These are phyloP conservation scores for Xerocomus brunneocitrinus DNA, from an alignment of 768 basidiomycete species.

Conservation along the genomic window DNA sequence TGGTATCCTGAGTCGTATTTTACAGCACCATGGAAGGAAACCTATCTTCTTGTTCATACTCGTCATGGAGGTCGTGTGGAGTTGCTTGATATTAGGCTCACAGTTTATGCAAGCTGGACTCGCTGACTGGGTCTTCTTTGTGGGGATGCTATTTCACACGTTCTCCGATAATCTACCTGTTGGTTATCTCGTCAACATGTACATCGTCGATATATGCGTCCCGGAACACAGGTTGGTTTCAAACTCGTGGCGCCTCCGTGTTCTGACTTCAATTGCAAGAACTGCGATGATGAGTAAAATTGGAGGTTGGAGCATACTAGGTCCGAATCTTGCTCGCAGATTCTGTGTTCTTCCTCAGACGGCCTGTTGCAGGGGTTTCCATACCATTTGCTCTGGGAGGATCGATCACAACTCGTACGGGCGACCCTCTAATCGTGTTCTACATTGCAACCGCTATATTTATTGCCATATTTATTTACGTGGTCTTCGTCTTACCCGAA, in stretches of 20 bases:
- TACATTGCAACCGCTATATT: conserved; percentile 15
- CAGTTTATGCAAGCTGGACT: conserved; percentile 13
- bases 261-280: conserved; percentile 16
- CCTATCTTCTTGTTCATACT: conserved; percentile 15
- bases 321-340: conserved; percentile 5
- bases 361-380: conserved; percentile 15
- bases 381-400: conserved; percentile 29
- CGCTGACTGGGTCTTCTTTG: conserved; percentile 13
- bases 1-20: conserved; percentile 20
- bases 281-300: conserved; percentile 24
- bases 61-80: conserved; percentile 2
- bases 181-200: conserved; percentile 24
- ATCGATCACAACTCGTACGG: conserved; percentile 27
- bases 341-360: neutral
- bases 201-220: conserved; percentile 24
- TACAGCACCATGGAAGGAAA: conserved; percentile 27
- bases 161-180: conserved; percentile 8
- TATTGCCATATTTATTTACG: conserved; percentile 17
- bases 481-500: conserved; percentile 26
- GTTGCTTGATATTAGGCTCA: conserved; percentile 15
- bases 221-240: conserved; percentile 22
- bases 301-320: conserved; percentile 28
- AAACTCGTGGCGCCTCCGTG: neutral
- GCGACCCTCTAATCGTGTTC: conserved; percentile 22
- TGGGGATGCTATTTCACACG: conserved; percentile 14